Conservation (phyloP, 768 basidiomycete genomes). For the Mycena capillaripes region DNA sequence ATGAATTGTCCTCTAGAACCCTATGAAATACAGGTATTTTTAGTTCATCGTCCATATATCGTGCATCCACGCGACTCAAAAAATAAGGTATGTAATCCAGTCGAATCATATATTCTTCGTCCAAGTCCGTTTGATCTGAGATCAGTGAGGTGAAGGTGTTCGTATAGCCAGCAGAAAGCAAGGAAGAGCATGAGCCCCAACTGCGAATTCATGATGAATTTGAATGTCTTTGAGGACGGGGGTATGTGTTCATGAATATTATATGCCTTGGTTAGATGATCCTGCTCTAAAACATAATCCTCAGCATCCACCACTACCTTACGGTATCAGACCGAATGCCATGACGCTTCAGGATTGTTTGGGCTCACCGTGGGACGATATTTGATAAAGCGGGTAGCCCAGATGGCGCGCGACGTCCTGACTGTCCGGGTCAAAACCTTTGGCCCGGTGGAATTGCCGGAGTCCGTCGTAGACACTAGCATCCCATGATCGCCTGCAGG, state of each 20-base stretch:
- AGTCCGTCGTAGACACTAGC: constrained; percentile 9
- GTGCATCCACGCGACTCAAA: too few species aligned
- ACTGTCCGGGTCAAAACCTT: constrained; percentile 21
- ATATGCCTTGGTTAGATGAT: neutral
- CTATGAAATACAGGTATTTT: too few species aligned
- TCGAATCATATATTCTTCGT: too few species aligned
- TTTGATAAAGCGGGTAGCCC: neutral
- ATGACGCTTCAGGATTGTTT: neutral
- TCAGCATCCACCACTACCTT: neutral
- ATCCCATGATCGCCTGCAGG: constrained; percentile 2
- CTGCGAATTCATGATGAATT: constrained; percentile 5
- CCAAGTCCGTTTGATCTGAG: too few species aligned
- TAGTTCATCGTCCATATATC: too few species aligned
- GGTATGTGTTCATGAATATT: neutral
- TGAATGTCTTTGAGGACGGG: constrained; percentile 7
- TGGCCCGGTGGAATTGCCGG: constrained; percentile 12
- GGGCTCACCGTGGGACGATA: neutral
- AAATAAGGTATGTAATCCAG: too few species aligned
- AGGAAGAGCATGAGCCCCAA: constrained; percentile 6
- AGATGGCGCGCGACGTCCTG: too few species aligned
- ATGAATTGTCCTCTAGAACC: too few species aligned
- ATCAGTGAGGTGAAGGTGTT: too few species aligned
- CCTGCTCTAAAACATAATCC: constrained; percentile 9
- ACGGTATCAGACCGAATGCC: neutral
- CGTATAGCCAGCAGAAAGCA: neutral